Evolutionary conservation across 2,329 filamentous ascomycete genomes (phyloP), one percentile per base, ranked within the genome.

Genomic region (Coniochaeta sp.): DNA sequence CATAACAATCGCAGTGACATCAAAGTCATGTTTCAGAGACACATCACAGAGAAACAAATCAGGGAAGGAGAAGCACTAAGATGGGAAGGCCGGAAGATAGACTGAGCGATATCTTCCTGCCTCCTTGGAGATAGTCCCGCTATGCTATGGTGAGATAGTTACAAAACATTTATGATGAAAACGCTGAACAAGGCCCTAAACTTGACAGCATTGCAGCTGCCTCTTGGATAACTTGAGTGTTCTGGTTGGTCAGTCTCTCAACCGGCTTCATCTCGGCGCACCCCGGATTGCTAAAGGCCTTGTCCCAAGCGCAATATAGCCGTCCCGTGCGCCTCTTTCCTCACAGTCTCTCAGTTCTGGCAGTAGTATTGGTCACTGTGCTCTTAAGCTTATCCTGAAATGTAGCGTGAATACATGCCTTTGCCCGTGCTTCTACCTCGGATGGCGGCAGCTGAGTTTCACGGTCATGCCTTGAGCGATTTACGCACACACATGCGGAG

Each of bases 201-300:
- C 14, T 22, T 30, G 19, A 24, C 42, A 47, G 42, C 47, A 30
- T 12, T 30, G 42, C 26, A 30, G 22, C 47, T 52, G 47, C 24
- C 47, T 52, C 26, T 52, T 30, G 1, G 14, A 5, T 28, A 24
- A 4, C 14, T 9, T 28, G 1, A n/a, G 12, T 6, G 30, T n/a
- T 16, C 54, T 36, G 54, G 32, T 56, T 56, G 54, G 54, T 22
- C 54, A 36, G 30, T 14, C 54, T n/a, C 3, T 19, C 5, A 24
- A 5, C 30, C 54, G 30, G 54, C 54, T 56, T 56, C 54, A 56
- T 56, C 34, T 56, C 54, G 54, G 54, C 38, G n/a, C 36, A 34
- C 54, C 30, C 26, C 52, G 14, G 52, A 55, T 30, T 42, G 38
- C 26, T 36, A 36, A 12, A 14, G 6, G 7, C 17, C 26, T n/a